Percentiles rank a stretch among this genome's conserved stretches.
Evolutionary conservation across 2,329 filamentous ascomycete genomes (phyloP).

Genomic region (Diaporthe sp.): DNA sequence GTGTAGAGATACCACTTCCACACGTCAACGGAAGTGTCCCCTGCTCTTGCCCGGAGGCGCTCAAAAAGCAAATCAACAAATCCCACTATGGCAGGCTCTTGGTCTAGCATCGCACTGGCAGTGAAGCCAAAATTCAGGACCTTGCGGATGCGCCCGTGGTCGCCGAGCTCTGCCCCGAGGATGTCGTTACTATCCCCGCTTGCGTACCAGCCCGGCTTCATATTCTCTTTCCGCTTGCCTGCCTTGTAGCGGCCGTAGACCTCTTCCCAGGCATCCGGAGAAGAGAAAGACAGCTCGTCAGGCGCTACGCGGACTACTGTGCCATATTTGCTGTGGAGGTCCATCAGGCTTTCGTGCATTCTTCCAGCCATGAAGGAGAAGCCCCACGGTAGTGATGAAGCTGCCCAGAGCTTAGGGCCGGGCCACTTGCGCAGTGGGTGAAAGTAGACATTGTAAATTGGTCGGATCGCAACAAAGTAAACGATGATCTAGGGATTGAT

Average conservation of each 20-base stretch:
- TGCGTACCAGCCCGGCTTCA: conserved; percentile 14
- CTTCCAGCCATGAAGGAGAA: conserved; percentile 11
- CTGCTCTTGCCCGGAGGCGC: conserved; percentile 39
- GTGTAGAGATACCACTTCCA: conserved; percentile 44
- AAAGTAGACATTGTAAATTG: conserved; percentile 27
- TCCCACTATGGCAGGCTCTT: conserved; percentile 12
- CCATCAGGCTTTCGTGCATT: conserved; percentile 2
- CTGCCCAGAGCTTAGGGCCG: conserved; percentile 23
- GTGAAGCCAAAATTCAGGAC: conserved; percentile 14
- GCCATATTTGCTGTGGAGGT: conserved; percentile 18
- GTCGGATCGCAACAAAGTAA: neutral
- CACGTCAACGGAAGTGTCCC: conserved; percentile 36
- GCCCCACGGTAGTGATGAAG: conserved; percentile 9
- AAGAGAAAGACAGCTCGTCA: conserved; percentile 18
- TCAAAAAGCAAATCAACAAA: conserved; percentile 35
- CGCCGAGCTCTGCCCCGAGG: conserved; percentile 4
- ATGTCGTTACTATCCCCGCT: conserved; percentile 11
- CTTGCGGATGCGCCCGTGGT: conserved; percentile 19
- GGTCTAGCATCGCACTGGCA: conserved; percentile 8
- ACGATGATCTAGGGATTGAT: neutral
- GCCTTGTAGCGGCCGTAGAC: conserved; percentile 13
- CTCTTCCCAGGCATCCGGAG: conserved; percentile 22
- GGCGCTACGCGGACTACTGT: conserved; percentile 8
- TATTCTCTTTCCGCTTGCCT: conserved; percentile 8
- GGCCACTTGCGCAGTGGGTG: conserved; percentile 24